A percentile compares a stretch with the other conserved stretches of the same genome.
Evolutionary conservation across 352 stramenopile species (phyloP).

Genomic region (Hyaloperonospora brassicae): DNA sequence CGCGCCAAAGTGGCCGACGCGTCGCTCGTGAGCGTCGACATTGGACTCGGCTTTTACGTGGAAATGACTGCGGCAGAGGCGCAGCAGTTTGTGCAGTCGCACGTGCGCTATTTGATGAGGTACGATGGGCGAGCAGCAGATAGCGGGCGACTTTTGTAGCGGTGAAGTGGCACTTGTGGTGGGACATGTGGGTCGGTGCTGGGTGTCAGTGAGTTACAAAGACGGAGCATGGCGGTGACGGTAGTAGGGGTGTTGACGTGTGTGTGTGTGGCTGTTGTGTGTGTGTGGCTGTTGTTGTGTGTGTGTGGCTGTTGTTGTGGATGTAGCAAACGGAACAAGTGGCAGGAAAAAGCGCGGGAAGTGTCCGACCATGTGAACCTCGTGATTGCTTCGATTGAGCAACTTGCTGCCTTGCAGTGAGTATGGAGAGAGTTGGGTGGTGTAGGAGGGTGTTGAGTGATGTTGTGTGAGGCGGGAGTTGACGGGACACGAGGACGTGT

Average conservation of each 20-base stretch:
- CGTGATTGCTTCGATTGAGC: slow-evolving; percentile 66
- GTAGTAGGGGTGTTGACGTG: neutral
- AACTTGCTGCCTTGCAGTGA: slow-evolving; percentile 59
- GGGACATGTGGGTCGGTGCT: no score
- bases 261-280: neutral
- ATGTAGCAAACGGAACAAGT: slow-evolving; percentile 52
- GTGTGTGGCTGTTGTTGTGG: neutral
- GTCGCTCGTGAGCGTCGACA: slow-evolving; percentile 55
- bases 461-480: no score
- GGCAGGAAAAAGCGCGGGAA: slow-evolving; percentile 62
- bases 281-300: neutral
- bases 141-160: neutral
- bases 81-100: slow-evolving; percentile 39
- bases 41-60: slow-evolving; percentile 67
- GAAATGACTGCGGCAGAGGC: slow-evolving; percentile 71
- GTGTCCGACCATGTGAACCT: slow-evolving; percentile 68
- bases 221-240: no score
- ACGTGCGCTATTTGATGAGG: slow-evolving; percentile 45
- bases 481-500: no score
- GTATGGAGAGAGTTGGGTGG: neutral
- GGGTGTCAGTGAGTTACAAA: no score
- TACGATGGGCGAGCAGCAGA: slow-evolving; percentile 12
- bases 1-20: slow-evolving; percentile 54
- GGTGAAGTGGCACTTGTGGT: neutral
- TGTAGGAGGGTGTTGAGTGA: no score